phyloP scores from a whole-genome alignment of 2,329 filamentous ascomycete species.

The Cladophialophora psammophila region DNA sequence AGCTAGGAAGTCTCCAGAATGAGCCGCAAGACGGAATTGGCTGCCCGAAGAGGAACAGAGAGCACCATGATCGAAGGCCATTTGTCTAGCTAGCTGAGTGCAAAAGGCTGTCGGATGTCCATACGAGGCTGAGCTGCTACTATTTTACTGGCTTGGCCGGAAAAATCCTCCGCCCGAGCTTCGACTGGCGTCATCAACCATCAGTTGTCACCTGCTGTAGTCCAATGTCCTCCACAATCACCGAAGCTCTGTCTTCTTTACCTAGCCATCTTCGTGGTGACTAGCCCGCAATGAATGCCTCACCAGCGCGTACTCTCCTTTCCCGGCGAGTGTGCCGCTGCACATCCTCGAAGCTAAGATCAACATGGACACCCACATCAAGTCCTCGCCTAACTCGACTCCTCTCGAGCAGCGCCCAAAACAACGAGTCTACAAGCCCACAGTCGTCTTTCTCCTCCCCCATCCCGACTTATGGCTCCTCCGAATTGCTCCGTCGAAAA shows the following conservation, averaged over 20 bases:
- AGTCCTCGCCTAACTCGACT: constrained; percentile 14
- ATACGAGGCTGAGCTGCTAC: background rate
- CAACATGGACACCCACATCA: background rate
- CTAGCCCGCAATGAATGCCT: constrained; percentile 25
- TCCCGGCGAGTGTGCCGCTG: constrained; percentile 33
- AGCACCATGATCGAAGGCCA: background rate
- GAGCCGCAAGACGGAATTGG: background rate
- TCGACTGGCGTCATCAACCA: constrained; percentile 3
- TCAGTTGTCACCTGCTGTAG: background rate
- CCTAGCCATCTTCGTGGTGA: background rate
- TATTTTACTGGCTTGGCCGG: background rate
- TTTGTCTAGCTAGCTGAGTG: background rate
- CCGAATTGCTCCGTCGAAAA: constrained; percentile 36
- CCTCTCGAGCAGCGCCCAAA: constrained; percentile 29
- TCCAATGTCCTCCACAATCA: background rate
- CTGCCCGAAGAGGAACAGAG: background rate
- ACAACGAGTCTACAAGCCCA: constrained; percentile 13
- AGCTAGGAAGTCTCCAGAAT: background rate
- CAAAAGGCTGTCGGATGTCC: background rate
- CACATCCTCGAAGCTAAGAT: constrained; percentile 15
- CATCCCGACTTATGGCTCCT: constrained; percentile 29
- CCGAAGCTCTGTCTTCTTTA: background rate
- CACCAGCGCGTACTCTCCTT: constrained; percentile 33
- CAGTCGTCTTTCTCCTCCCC: constrained; percentile 23
- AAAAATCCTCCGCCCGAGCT: background rate